Evolutionary conservation across 75 land plant genomes (phyloP).

Genomic region (Pinus taeda): DNA sequence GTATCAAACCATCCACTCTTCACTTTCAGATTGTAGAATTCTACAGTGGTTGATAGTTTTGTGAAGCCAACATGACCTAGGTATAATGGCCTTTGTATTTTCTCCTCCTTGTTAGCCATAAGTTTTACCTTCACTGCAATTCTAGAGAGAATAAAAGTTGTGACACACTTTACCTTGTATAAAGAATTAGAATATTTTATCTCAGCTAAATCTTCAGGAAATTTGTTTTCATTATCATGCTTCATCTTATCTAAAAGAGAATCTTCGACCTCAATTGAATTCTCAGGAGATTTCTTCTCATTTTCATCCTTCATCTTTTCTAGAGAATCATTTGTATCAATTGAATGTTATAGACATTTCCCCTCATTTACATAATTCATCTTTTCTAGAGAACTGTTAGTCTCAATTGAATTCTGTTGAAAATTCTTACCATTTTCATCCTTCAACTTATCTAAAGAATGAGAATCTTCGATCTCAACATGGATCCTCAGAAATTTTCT

Average conservation of each 20-base stretch:
- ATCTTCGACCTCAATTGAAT: constrained; percentile 2
- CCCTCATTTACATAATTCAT: constrained; percentile 46
- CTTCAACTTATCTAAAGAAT: background rate
- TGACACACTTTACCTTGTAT: constrained; percentile 66
- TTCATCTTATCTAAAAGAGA: background rate
- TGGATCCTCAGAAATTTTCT: constrained; percentile 6
- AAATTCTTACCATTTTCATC: background rate
- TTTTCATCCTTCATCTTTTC: background rate
- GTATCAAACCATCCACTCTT: too few relatives aligned
- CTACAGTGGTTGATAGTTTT: too few relatives aligned
- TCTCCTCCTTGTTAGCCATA: constrained; percentile 88
- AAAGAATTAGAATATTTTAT: constrained; percentile 16
- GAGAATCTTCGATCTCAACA: background rate
- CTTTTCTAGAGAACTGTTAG: constrained; percentile 20
- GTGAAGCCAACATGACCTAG: too few relatives aligned
- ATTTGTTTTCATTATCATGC: background rate
- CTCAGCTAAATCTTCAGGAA: constrained; percentile 3
- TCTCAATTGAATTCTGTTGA: background rate
- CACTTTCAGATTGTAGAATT: too few relatives aligned
- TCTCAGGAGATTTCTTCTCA: constrained; percentile 2
- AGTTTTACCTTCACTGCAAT: constrained; percentile 95
- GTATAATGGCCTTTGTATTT: too few relatives aligned
- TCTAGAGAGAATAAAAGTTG: constrained; percentile 73
- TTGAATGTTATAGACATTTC: constrained; percentile 1
- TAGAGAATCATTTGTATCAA: background rate